Conservation (phyloP, 257 asterid genomes). For the Asclepias syriaca region DNA sequence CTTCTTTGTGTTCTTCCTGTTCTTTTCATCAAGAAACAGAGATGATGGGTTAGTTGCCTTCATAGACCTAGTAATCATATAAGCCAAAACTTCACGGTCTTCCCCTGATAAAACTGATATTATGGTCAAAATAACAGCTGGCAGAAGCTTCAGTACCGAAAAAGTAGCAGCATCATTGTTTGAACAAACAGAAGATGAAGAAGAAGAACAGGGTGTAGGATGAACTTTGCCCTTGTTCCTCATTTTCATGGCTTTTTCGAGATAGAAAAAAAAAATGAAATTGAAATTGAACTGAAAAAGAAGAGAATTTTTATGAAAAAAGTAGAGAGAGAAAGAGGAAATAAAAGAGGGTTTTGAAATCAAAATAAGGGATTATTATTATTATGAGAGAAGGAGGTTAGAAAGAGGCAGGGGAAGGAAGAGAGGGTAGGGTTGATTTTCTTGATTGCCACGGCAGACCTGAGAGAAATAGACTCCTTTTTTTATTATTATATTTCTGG, state of each 20-base stretch:
- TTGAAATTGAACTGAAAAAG: too few species aligned
- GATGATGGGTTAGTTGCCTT: constrained; percentile 36
- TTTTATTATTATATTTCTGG: background rate
- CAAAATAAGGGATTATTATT: background rate
- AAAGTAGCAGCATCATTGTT: constrained; percentile 15
- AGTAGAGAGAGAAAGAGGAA: background rate
- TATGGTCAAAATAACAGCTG: constrained; percentile 55
- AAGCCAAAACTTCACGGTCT: constrained; percentile 64
- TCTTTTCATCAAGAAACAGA: constrained; percentile 18
- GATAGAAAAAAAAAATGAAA: background rate
- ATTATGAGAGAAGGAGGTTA: background rate
- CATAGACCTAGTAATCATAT: constrained; percentile 64
- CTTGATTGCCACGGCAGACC: constrained; percentile 38
- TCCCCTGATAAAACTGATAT: constrained; percentile 42
- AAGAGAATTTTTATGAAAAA: background rate
- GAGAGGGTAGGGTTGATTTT: constrained; percentile 27
- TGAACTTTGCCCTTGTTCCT: constrained; percentile 77
- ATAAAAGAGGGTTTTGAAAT: background rate
- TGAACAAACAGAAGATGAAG: too few species aligned
- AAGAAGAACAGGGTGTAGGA: constrained; percentile 34
- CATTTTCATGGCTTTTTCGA: constrained; percentile 33
- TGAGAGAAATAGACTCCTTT: background rate
- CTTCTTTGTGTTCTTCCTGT: constrained; percentile 27
- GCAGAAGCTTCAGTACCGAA: constrained; percentile 46
- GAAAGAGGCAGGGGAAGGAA: background rate